A percentile compares a stretch with the other conserved stretches of the same genome.
These are phyloP conservation scores for Stemphylium lycopersici DNA, from an alignment of 2,329 filamentous ascomycete species.

Conservation along the genomic window DNA sequence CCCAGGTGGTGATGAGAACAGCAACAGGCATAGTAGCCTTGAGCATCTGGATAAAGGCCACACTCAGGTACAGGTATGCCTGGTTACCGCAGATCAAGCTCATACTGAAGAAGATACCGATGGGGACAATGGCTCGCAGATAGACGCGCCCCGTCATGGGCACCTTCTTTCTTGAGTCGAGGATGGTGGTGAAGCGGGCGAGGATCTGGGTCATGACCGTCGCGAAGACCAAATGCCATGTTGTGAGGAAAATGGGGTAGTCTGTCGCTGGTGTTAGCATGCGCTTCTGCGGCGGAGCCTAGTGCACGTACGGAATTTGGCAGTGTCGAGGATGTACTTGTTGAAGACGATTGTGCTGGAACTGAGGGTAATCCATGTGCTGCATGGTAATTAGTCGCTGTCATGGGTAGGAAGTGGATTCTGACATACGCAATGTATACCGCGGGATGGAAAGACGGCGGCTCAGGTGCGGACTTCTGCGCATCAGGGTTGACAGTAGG, in stretches of 20 bases:
- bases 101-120: slow-evolving; percentile 94
- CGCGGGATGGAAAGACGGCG: slow-evolving; percentile 72
- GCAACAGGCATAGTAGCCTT: slow-evolving; percentile 97
- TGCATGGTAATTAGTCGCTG: slow-evolving; percentile 50
- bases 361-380: slow-evolving; percentile 89
- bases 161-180: slow-evolving; percentile 93
- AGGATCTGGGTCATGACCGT: slow-evolving; percentile 94
- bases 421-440: slow-evolving; percentile 75
- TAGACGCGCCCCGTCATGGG: slow-evolving; percentile 98
- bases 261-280: slow-evolving; percentile 41
- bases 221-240: slow-evolving; percentile 93
- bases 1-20: slow-evolving; percentile 88
- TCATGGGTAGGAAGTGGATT: slow-evolving; percentile 48
- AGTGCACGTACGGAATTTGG: slow-evolving; percentile 75
- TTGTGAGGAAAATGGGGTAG: slow-evolving; percentile 72
- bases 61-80: slow-evolving; percentile 92
- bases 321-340: slow-evolving; percentile 93
- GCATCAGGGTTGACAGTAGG: slow-evolving; percentile 79
- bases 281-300: slow-evolving; percentile 1
- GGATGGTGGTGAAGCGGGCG: slow-evolving; percentile 83
- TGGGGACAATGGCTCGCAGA: slow-evolving; percentile 89
- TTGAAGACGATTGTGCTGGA: slow-evolving; percentile 98
- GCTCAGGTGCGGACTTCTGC: slow-evolving; percentile 70
- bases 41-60: slow-evolving; percentile 99
- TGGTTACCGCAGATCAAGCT: slow-evolving; percentile 96